Evolutionary conservation across 805 yeast species (phyloP).

Genomic region (Candida ponderosae): DNA sequence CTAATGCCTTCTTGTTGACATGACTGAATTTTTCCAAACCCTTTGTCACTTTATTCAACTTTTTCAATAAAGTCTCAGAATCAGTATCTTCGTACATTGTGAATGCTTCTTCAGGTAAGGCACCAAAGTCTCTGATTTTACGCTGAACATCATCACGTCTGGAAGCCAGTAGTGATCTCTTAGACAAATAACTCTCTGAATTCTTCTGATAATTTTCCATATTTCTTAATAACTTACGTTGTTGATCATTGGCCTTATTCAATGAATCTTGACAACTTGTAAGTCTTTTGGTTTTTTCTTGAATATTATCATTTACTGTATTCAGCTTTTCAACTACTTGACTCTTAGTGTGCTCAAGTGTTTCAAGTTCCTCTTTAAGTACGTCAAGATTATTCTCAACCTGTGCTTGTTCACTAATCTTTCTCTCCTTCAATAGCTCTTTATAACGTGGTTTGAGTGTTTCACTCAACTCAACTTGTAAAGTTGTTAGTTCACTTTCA

Average conservation of each 20-base stretch:
- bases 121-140: conserved; percentile 79
- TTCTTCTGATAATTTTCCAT: conserved; percentile 54
- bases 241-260: conserved; percentile 48
- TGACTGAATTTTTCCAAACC: conserved; percentile 59
- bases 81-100: conserved; percentile 33
- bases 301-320: conserved; percentile 15
- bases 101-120: conserved; percentile 80
- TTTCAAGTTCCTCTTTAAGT: conserved; percentile 16
- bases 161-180: conserved; percentile 46
- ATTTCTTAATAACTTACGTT: conserved; percentile 41
- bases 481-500: conserved; percentile 37
- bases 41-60: conserved; percentile 47
- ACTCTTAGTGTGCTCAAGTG: conserved; percentile 22
- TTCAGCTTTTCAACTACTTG: conserved; percentile 19
- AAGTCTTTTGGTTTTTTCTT: conserved; percentile 14
- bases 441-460: conserved; percentile 46
- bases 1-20: conserved; percentile 84
- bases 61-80: conserved; percentile 45
- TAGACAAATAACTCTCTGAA: conserved; percentile 59
- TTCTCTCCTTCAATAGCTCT: conserved; percentile 23
- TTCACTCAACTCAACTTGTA: conserved; percentile 52
- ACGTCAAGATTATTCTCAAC: conserved; percentile 12
- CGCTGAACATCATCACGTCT: conserved; percentile 68
- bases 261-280: conserved; percentile 30
- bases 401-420: conserved; percentile 5